Evolutionary conservation across 345 rosid species (phyloP).

Genomic region (Pistacia vera): DNA sequence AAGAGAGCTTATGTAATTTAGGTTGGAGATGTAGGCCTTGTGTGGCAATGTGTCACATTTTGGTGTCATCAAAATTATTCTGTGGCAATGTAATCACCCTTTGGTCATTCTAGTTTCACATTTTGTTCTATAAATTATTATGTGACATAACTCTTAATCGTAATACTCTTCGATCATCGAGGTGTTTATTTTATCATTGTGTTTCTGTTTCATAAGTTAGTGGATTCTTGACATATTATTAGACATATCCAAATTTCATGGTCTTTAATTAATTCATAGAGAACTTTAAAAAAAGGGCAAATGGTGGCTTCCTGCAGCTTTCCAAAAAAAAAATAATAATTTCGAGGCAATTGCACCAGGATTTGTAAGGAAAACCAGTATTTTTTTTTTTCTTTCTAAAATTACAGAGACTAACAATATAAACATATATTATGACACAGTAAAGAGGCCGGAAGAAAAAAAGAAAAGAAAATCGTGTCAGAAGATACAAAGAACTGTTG

Average conservation of each 20-base stretch:
- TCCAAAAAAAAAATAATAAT: too few species aligned
- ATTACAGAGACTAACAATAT: too few species aligned
- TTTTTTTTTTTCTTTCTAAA: too few species aligned
- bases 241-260: too few species aligned
- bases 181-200: neutral
- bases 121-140: neutral
- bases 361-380: too few species aligned
- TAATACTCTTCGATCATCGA: too few species aligned
- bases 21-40: neutral
- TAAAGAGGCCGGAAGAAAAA: neutral
- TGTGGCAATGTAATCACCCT: neutral
- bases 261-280: too few species aligned
- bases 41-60: neutral
- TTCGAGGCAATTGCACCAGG: too few species aligned
- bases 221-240: too few species aligned
- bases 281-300: too few species aligned
- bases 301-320: too few species aligned
- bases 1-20: neutral
- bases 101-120: neutral
- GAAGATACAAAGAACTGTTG: neutral
- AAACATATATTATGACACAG: neutral
- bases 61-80: constrained; percentile 7
- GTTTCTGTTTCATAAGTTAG: neutral
- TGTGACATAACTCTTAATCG: too few species aligned
- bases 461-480: neutral